Percentiles rank a stretch among this genome's conserved stretches.
Conservation (phyloP, 495 filamentous ascomycete genomes). For the Penicillium paxilli region DNA sequence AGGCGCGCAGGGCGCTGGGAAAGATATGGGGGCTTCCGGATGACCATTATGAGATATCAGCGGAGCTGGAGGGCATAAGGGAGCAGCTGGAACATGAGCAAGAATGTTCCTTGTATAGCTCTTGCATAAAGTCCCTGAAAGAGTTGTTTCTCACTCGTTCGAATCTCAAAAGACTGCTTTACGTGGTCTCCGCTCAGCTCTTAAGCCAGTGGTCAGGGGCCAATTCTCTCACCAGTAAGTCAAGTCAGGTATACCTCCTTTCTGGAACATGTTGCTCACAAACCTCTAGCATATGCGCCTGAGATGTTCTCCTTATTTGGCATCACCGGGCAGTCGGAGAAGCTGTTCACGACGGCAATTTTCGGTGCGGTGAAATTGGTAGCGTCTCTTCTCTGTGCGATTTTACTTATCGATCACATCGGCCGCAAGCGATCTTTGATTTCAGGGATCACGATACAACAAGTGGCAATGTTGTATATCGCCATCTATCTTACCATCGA, state of each 20-base stretch:
- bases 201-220: slow-evolving; percentile 64
- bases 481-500: slow-evolving; percentile 54
- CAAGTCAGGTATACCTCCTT: background rate
- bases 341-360: slow-evolving; percentile 60
- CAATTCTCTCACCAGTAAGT: slow-evolving; percentile 47
- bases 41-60: slow-evolving; percentile 48
- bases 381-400: slow-evolving; percentile 55
- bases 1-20: slow-evolving; percentile 42
- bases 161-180: slow-evolving; percentile 55
- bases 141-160: slow-evolving; percentile 50
- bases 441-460: slow-evolving; percentile 55
- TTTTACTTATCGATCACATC: slow-evolving; percentile 64
- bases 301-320: slow-evolving; percentile 61
- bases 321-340: slow-evolving; percentile 55
- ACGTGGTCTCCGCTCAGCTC: slow-evolving; percentile 52
- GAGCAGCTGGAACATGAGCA: slow-evolving; percentile 49
- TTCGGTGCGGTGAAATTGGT: slow-evolving; percentile 65
- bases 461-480: slow-evolving; percentile 59
- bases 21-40: slow-evolving; percentile 50
- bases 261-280: background rate
- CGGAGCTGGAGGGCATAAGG: slow-evolving; percentile 52
- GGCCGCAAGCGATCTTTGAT: slow-evolving; percentile 60
- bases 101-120: slow-evolving; percentile 42
- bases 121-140: slow-evolving; percentile 44
- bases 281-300: slow-evolving; percentile 55